Conservation (phyloP, 495 filamentous ascomycete species). For the Lophiotrema nucula region DNA sequence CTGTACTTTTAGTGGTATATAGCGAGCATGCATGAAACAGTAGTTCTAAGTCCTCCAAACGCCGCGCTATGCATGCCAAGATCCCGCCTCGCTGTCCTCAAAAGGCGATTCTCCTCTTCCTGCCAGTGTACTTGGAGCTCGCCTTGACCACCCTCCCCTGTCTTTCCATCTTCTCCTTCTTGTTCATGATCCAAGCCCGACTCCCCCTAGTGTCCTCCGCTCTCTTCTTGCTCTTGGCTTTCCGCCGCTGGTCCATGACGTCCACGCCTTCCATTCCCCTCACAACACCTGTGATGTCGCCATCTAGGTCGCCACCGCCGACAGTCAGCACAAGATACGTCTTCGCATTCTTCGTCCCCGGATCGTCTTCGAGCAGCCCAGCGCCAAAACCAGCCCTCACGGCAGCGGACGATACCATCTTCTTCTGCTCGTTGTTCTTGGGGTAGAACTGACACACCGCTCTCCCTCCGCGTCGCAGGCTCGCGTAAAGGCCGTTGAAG, state of each 20-base stretch:
- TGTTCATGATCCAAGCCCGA: constrained; percentile 86
- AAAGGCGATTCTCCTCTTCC: constrained; percentile 68
- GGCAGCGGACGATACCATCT: constrained; percentile 85
- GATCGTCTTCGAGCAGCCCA: constrained; percentile 91
- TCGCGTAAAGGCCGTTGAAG: constrained; percentile 87
- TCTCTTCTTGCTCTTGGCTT: constrained; percentile 47
- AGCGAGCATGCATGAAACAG: constrained; percentile 20
- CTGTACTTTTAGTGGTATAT: constrained; percentile 35
- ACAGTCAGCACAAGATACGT: constrained; percentile 92
- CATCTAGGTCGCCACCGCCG: constrained; percentile 69
- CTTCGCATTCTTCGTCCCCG: constrained; percentile 91
- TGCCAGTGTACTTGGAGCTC: constrained; percentile 87
- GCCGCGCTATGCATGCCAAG: constrained; percentile 18
- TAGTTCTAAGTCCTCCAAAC: constrained; percentile 17
- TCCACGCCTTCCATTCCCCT: constrained; percentile 85
- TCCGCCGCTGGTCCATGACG: constrained; percentile 68
- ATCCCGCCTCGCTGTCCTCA: constrained; percentile 33
- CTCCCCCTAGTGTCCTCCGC: constrained; percentile 68
- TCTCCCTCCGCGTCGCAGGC: constrained; percentile 76
- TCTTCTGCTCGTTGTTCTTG: constrained; percentile 86
- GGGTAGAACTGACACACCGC: constrained; percentile 98
- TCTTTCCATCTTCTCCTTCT: constrained; percentile 92
- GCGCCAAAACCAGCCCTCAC: constrained; percentile 94
- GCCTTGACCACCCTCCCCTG: constrained; percentile 94
- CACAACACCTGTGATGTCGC: constrained; percentile 83